Conservation (phyloP, 1,284 basidiomycete genomes). For the Apiotrichum akiyoshidainum region DNA sequence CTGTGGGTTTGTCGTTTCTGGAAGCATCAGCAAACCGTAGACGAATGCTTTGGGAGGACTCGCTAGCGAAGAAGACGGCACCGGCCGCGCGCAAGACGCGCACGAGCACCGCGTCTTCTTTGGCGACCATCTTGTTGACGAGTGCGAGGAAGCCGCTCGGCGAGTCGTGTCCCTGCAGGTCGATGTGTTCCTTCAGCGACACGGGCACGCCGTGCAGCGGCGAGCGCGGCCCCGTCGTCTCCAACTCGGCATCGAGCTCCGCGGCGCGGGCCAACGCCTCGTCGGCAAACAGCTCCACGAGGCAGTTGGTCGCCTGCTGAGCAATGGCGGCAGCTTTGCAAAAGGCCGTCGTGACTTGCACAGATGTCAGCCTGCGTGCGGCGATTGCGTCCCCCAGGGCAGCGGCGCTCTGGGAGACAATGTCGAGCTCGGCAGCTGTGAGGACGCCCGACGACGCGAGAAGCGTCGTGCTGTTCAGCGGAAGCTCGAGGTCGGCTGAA, state of each 20-base stretch:
- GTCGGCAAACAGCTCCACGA: constrained; percentile 66
- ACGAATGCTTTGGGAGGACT: no score
- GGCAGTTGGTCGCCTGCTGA: constrained; percentile 57
- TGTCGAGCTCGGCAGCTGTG: constrained; percentile 59
- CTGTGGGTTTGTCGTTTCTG: constrained; percentile 26
- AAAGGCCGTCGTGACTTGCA: constrained; percentile 32
- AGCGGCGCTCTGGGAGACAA: constrained; percentile 36
- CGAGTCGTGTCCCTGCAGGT: constrained; percentile 45
- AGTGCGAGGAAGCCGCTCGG: constrained; percentile 23
- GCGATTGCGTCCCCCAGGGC: not conserved
- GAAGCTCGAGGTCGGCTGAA: not conserved
- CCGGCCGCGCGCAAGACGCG: constrained; percentile 28
- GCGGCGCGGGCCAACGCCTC: constrained; percentile 59
- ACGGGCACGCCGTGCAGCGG: constrained; percentile 63
- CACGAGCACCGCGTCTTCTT: constrained; percentile 19
- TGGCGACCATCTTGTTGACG: constrained; percentile 18
- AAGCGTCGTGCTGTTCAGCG: constrained; percentile 6
- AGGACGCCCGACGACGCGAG: constrained; percentile 56
- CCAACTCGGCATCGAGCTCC: constrained; percentile 60
- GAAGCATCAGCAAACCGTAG: no score
- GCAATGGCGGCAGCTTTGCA: constrained; percentile 28
- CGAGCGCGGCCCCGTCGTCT: constrained; percentile 55
- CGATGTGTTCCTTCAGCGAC: constrained; percentile 57
- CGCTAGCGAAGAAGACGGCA: constrained; percentile 24
- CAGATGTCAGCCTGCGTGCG: constrained; percentile 10